phyloP scores from a whole-genome alignment of 23 red algal species.

The Gracilaria caudata region DNA sequence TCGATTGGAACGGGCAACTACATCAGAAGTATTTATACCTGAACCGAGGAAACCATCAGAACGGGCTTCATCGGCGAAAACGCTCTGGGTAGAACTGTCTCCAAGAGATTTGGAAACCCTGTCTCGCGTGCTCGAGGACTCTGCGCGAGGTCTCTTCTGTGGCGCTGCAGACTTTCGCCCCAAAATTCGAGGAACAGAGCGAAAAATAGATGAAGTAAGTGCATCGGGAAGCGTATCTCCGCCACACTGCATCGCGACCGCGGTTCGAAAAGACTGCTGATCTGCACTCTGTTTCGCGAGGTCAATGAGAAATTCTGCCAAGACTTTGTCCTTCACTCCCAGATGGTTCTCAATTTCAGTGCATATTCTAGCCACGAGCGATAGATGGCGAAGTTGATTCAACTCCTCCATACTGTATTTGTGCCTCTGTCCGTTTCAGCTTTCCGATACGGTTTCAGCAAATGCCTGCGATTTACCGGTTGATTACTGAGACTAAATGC shows the following conservation, averaged over 20 bases:
- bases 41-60: conserved; percentile 66
- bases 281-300: conserved; percentile 55
- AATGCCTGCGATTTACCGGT: too few species aligned
- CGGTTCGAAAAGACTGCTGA: conserved; percentile 41
- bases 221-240: conserved; percentile 59
- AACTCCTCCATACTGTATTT: conserved; percentile 71
- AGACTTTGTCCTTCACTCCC: conserved; percentile 78
- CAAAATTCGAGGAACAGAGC: conserved; percentile 47
- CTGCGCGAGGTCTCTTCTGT: neutral
- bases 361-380: conserved; percentile 68
- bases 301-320: conserved; percentile 87
- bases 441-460: neutral
- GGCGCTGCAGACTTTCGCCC: neutral
- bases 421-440: neutral
- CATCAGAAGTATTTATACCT: conserved; percentile 43
- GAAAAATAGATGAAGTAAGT: conserved; percentile 64
- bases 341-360: conserved; percentile 85
- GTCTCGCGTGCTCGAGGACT: conserved; percentile 1
- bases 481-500: neutral
- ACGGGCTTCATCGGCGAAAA: neutral
- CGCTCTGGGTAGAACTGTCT: neutral
- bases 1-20: conserved; percentile 28
- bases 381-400: conserved; percentile 64
- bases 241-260: conserved; percentile 36
- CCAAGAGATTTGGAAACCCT: neutral